Evolutionary conservation across 2,329 filamentous ascomycete species (phyloP), one percentile per base, ranked within the genome.

Genomic region (Neopestalotiopsis clavispora): DNA sequence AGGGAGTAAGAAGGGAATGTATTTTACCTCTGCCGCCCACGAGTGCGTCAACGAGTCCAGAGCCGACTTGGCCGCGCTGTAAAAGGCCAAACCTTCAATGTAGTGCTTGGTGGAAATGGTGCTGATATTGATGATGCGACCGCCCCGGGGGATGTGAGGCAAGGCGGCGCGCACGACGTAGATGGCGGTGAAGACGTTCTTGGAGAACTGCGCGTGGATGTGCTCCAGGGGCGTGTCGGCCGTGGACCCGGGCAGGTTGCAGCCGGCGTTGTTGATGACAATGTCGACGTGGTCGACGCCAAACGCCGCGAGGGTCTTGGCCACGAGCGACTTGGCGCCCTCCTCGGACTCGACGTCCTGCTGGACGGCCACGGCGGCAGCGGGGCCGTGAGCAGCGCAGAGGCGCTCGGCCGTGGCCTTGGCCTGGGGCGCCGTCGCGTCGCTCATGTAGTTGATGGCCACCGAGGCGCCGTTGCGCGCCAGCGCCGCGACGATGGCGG

Each of bases 101-200:
- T 68, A 45, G 14, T 61, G 34, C 60, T 77, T 79, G 12, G 78
- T 77, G 12, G 73, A 71, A 61, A 77, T 74, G 12, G 73, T 74
- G 49, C 77, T 75, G 32, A 79, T 73, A 68, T 80, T 81, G 70
- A 80, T 74, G 65, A 81, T 78, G 5, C 79, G 77, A 32, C 79
- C 76, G 20, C 78, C 79, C 12, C 65, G 70, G 2, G 78, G 77
- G 77, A 80, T 80, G 10, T 75, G 72, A 30, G 66, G 65, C 30
- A 76, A 69, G 7, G 71, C 72, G 42, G 75, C 75, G 60, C 76
- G 76, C 38, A 73, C 68, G 57, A 77, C 71, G 71, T 74, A 75
- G 23, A 78, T 69, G 12, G 74, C 67, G 4, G 73, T 76, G 32
- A 74, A 75, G 30, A 78, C 68, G 57, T 78, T 78, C 56, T 71